These are phyloP conservation scores for Monosporozyma aerobia DNA, from an alignment of 805 yeast species.

Conservation along the genomic window DNA sequence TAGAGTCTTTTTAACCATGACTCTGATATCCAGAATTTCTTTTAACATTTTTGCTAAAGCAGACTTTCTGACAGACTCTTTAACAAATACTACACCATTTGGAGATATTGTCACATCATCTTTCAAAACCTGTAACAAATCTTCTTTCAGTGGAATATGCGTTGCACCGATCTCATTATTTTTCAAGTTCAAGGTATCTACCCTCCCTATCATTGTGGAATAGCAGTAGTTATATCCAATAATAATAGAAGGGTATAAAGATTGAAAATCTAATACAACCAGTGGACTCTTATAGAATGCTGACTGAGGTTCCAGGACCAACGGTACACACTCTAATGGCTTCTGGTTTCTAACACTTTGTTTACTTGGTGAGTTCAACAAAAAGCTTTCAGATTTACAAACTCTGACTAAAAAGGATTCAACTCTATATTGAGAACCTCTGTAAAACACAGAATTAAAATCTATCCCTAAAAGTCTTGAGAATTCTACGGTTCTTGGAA, in stretches of 20 bases:
- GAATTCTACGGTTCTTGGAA: slow-evolving; percentile 68
- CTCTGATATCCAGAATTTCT: slow-evolving; percentile 72
- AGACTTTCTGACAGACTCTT: slow-evolving; percentile 57
- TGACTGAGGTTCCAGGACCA: slow-evolving; percentile 88
- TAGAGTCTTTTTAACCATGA: slow-evolving; percentile 72
- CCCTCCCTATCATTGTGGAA: slow-evolving; percentile 58
- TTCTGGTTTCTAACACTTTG: slow-evolving; percentile 74
- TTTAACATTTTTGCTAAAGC: slow-evolving; percentile 73
- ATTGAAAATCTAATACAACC: slow-evolving; percentile 85
- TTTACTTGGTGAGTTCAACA: slow-evolving; percentile 72
- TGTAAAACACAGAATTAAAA: slow-evolving; percentile 71
- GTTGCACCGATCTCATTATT: slow-evolving; percentile 46
- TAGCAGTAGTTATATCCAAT: slow-evolving; percentile 87
- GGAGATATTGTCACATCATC: slow-evolving; percentile 67
- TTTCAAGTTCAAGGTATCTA: slow-evolving; percentile 41
- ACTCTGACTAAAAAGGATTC: slow-evolving; percentile 74
- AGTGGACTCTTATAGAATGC: slow-evolving; percentile 81
- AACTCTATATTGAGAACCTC: slow-evolving; percentile 93
- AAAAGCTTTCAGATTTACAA: slow-evolving; percentile 63
- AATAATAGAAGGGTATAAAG: slow-evolving; percentile 85
- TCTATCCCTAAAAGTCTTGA: slow-evolving; percentile 84
- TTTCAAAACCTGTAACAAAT: slow-evolving; percentile 43
- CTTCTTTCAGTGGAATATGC: slow-evolving; percentile 43
- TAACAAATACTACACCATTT: slow-evolving; percentile 75
- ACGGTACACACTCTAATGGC: slow-evolving; percentile 78